These are phyloP conservation scores for Scheffersomyces illinoinensis DNA, from an alignment of 1,139 yeast species.

Conservation along the genomic window DNA sequence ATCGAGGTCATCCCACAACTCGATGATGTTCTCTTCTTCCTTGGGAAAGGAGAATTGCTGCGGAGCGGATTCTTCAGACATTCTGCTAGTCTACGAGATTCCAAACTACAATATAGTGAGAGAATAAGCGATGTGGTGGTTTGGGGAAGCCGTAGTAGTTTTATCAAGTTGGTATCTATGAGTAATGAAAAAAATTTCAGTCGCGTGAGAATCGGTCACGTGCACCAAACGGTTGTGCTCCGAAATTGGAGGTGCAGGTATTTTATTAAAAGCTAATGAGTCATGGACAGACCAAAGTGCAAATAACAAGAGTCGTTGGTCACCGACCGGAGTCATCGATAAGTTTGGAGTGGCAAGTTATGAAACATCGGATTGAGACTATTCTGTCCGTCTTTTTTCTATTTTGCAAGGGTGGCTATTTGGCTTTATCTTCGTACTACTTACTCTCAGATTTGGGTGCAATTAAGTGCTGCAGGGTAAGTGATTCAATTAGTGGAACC, in stretches of 20 bases:
- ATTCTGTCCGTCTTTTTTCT: no score
- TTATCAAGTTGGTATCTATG: background rate
- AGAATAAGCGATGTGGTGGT: background rate
- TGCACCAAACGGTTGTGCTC: background rate
- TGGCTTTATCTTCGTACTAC: no score
- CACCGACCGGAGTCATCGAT: no score
- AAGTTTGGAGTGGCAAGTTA: no score
- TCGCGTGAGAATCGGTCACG: background rate
- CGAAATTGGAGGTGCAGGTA: background rate
- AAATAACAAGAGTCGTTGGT: no score
- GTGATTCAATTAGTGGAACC: no score
- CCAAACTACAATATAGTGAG: background rate
- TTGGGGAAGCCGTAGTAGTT: background rate
- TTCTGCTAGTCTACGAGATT: slow-evolving; percentile 7
- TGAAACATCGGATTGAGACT: no score
- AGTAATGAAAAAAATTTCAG: background rate
- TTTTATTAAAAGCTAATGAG: background rate
- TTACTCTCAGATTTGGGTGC: no score
- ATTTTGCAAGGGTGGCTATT: no score
- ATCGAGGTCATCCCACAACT: slow-evolving; percentile 84
- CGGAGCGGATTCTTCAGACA: slow-evolving; percentile 33
- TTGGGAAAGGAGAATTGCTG: slow-evolving; percentile 66
- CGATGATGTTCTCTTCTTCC: slow-evolving; percentile 82
- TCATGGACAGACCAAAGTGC: background rate
- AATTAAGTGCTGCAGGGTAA: no score